phyloP scores from a whole-genome alignment of 108 stramenopile species.

The Cyclotella kingstonii region DNA sequence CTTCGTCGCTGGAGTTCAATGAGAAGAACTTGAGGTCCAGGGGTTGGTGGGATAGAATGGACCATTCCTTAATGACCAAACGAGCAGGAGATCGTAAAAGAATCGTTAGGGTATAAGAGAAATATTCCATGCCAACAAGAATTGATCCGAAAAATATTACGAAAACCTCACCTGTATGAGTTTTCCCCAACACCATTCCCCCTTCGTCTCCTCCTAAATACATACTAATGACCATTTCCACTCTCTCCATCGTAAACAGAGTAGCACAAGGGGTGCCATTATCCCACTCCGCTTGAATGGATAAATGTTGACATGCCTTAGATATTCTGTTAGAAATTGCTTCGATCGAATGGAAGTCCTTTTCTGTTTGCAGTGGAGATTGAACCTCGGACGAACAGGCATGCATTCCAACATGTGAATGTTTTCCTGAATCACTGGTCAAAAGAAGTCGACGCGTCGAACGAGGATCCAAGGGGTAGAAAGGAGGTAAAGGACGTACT shows the following conservation, averaged over 20 bases:
- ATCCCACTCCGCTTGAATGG: conserved; percentile 45
- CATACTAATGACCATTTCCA: conserved; percentile 41
- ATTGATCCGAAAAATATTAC: not conserved
- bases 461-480: conserved; percentile 80
- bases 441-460: conserved; percentile 62
- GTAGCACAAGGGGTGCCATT: conserved; percentile 34
- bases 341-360: conserved; percentile 14
- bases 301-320: conserved; percentile 38
- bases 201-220: conserved; percentile 33
- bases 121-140: too few relatives aligned
- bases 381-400: too few relatives aligned
- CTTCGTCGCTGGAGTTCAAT: conserved; percentile 79
- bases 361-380: conserved; percentile 46
- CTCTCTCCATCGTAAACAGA: conserved; percentile 36
- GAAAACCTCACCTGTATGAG: conserved; percentile 15
- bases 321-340: conserved; percentile 37
- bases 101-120: too few relatives aligned
- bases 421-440: conserved; percentile 50
- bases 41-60: conserved; percentile 14
- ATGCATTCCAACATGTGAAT: too few relatives aligned
- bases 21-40: conserved; percentile 30
- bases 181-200: conserved; percentile 29
- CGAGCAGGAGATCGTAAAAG: not conserved
- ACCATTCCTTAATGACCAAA: conserved; percentile 1
- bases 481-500: conserved; percentile 66